These are phyloP conservation scores for Guadua angustifolia DNA, from an alignment of 176 grass and related monocot genomes.

Conservation along the genomic window DNA sequence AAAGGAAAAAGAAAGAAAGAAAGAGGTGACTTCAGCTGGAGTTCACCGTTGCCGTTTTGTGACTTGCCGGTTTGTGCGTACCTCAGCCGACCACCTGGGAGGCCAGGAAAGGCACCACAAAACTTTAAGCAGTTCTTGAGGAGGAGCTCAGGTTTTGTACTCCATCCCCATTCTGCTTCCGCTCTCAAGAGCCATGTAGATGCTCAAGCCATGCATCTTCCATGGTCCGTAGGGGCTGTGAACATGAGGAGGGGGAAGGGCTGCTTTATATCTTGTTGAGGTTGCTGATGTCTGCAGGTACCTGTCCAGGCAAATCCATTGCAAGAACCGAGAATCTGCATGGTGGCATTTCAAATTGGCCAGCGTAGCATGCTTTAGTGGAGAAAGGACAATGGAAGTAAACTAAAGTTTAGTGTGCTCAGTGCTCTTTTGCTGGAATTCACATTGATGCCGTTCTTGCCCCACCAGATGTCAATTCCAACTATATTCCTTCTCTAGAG, in stretches of 20 bases:
- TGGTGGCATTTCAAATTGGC: conserved; percentile 36
- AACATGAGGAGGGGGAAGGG: conserved; percentile 35
- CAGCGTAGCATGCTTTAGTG: conserved; percentile 47
- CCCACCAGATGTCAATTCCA: conserved; percentile 41
- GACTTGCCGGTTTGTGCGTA: conserved; percentile 59
- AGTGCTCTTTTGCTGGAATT: conserved; percentile 59
- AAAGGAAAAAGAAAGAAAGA: not conserved
- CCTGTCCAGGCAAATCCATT: conserved; percentile 41
- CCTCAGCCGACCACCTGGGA: conserved; percentile 45
- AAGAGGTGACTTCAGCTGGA: conserved; percentile 42
- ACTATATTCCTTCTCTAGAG: conserved; percentile 47
- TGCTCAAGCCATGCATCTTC: conserved; percentile 57
- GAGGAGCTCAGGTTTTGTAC: conserved; percentile 22
- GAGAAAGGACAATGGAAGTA: conserved; percentile 47
- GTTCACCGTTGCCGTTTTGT: conserved; percentile 58
- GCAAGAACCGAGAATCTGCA: conserved; percentile 44
- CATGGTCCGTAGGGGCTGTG: conserved; percentile 31
- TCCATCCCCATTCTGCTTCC: conserved; percentile 31
- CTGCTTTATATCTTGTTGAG: conserved; percentile 41
- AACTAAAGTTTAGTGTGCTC: conserved; percentile 41
- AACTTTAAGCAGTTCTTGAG: conserved; percentile 32
- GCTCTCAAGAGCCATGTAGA: conserved; percentile 58
- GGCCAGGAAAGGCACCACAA: conserved; percentile 42
- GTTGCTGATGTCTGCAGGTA: conserved; percentile 35
- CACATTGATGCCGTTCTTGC: conserved; percentile 34